Evolutionary conservation across 768 basidiomycete genomes (phyloP).

Genomic region (Pleurotus sapidus): DNA sequence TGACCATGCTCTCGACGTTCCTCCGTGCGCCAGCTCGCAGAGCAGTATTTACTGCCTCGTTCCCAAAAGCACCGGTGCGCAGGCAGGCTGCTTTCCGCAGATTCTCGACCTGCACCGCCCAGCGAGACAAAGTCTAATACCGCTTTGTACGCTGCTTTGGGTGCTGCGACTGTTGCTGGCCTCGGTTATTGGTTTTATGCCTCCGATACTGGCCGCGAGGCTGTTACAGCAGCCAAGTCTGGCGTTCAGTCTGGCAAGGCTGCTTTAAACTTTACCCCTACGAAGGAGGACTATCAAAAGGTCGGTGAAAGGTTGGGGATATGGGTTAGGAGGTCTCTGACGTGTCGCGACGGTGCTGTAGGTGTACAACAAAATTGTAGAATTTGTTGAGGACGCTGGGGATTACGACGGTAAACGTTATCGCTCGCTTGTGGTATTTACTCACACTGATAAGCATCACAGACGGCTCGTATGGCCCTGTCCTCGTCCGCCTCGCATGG

Average conservation of each 20-base stretch:
- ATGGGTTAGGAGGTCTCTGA: not conserved
- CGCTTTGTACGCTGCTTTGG: conserved; percentile 58
- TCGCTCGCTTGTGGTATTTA: not conserved
- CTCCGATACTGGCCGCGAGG: conserved; percentile 43
- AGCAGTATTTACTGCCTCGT: conserved; percentile 32
- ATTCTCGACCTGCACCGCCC: conserved; percentile 54
- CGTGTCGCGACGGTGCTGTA: conserved; percentile 20
- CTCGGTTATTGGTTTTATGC: conserved; percentile 62
- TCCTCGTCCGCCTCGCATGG: conserved; percentile 90
- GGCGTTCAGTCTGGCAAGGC: conserved; percentile 61
- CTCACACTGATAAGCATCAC: conserved; percentile 12
- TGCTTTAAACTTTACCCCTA: conserved; percentile 67
- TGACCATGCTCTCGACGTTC: conserved; percentile 48
- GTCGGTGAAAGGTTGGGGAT: conserved; percentile 27
- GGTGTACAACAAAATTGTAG: conserved; percentile 91
- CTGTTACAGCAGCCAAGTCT: conserved; percentile 56
- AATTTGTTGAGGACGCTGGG: conserved; percentile 69
- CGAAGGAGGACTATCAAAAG: conserved; percentile 89
- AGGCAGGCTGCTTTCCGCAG: conserved; percentile 49
- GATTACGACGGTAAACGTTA: conserved; percentile 77
- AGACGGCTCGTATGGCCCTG: conserved; percentile 90
- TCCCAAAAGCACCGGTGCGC: conserved; percentile 18
- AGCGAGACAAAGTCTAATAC: conserved; percentile 53
- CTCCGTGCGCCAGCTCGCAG: conserved; percentile 51
- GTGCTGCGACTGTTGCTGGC: conserved; percentile 57